phyloP scores from a whole-genome alignment of 805 yeast genomes.

The Candida nanaspora region DNA sequence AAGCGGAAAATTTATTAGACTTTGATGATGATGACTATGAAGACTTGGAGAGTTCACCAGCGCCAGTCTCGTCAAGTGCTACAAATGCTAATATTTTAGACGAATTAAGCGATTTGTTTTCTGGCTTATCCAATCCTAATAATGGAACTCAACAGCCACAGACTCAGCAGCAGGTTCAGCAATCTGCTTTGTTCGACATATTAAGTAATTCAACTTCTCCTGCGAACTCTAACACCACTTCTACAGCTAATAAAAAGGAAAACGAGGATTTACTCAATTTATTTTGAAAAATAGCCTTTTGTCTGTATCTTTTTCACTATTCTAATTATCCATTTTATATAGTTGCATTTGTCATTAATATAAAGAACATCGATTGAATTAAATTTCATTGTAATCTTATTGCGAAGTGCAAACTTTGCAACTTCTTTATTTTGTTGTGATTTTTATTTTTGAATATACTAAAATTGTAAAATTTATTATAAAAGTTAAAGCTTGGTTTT shows the following conservation, averaged over 20 bases:
- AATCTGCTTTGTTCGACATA: neutral
- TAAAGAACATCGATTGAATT: too few relatives aligned
- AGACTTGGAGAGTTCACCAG: slow-evolving; percentile 1
- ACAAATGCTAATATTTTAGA: slow-evolving; percentile 41
- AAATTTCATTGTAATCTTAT: too few relatives aligned
- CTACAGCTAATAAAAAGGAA: neutral
- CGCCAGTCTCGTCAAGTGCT: slow-evolving; percentile 6
- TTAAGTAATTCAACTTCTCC: neutral
- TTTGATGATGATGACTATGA: slow-evolving; percentile 60
- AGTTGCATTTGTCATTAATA: too few relatives aligned
- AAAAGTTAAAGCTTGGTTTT: too few relatives aligned
- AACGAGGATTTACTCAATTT: neutral
- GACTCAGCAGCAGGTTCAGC: neutral
- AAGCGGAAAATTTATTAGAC: slow-evolving; percentile 78
- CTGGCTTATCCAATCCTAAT: slow-evolving; percentile 25
- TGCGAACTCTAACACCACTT: neutral
- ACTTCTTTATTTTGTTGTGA: too few relatives aligned
- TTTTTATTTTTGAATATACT: too few relatives aligned
- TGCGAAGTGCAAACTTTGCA: too few relatives aligned
- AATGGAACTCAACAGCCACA: neutral
- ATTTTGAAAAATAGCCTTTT: too few relatives aligned
- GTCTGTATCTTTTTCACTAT: too few relatives aligned
- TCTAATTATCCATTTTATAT: too few relatives aligned
- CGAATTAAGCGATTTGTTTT: slow-evolving; percentile 70
- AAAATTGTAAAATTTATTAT: too few relatives aligned